A percentile compares a stretch with the other conserved stretches of the same genome.
Conservation (phyloP, 2,329 filamentous ascomycete genomes). For the Spiromastix sp. region DNA sequence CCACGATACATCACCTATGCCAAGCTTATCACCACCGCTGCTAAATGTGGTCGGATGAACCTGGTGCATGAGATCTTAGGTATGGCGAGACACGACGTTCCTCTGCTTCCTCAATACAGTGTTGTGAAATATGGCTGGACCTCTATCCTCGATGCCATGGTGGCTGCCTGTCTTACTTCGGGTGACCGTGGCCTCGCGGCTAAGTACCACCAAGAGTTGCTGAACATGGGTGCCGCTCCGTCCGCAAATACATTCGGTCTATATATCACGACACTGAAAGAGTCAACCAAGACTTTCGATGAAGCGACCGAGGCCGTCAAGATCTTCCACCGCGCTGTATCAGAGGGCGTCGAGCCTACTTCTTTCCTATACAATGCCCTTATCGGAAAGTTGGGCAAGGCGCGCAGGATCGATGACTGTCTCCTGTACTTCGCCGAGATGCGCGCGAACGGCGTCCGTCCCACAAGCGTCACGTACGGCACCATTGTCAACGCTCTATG, state of each 20-base stretch:
- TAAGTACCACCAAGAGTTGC: constrained; percentile 81
- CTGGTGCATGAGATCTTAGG: constrained; percentile 76
- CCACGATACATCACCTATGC: constrained; percentile 94
- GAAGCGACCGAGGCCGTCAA: constrained; percentile 94
- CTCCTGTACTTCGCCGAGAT: constrained; percentile 98
- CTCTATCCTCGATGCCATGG: constrained; percentile 91
- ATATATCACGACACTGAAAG: constrained; percentile 98
- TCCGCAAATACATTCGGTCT: constrained; percentile 96
- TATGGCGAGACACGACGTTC: constrained; percentile 84
- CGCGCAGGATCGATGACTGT: constrained; percentile 93
- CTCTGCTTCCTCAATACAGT: constrained; percentile 70
- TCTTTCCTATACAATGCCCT: constrained; percentile 97
- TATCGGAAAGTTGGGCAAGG: constrained; percentile 96
- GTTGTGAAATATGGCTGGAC: constrained; percentile 93
- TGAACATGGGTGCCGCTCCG: constrained; percentile 81
- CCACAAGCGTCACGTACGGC: constrained; percentile 94
- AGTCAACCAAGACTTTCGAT: constrained; percentile 94
- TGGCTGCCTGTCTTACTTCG: constrained; percentile 76
- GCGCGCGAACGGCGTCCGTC: constrained; percentile 83
- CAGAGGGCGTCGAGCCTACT: constrained; percentile 88
- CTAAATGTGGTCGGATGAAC: constrained; percentile 71
- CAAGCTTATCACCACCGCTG: constrained; percentile 84
- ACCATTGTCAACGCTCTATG: constrained; percentile 97
- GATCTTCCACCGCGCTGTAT: constrained; percentile 89
- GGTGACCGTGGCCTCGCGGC: constrained; percentile 72